Conservation (phyloP, 2,329 filamentous ascomycete species). For the Metarhizium album region DNA sequence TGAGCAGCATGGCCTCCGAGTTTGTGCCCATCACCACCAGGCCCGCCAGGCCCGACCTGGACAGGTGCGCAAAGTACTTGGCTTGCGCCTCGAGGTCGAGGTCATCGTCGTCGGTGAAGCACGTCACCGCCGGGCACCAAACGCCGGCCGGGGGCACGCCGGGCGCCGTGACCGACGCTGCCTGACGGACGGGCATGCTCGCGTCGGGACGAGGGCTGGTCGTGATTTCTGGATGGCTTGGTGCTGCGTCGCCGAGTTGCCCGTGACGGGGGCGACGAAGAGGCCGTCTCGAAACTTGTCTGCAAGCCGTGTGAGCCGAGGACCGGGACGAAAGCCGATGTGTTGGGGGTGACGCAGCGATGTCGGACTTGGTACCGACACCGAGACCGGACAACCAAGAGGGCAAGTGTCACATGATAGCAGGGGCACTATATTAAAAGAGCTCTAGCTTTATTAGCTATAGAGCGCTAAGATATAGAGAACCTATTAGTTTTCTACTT, state of each 20-base stretch:
- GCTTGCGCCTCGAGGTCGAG: constrained; percentile 36
- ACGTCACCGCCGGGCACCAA: constrained; percentile 43
- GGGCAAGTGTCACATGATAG: too few species aligned
- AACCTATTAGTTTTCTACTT: too few species aligned
- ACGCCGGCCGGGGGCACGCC: constrained; percentile 26
- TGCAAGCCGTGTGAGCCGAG: background rate
- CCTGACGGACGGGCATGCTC: background rate
- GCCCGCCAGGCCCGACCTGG: constrained; percentile 36
- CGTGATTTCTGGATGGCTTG: background rate
- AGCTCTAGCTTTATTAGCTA: too few species aligned
- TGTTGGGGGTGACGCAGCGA: background rate
- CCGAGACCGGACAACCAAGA: too few species aligned
- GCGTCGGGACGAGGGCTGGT: background rate
- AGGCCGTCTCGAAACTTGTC: too few species aligned
- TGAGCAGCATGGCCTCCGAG: constrained; percentile 45
- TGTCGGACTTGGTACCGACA: background rate
- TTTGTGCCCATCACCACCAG: constrained; percentile 45
- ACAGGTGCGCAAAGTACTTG: constrained; percentile 41
- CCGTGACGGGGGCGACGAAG: too few species aligned
- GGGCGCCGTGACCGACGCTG: background rate
- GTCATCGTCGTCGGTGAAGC: constrained; percentile 39
- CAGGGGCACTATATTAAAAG: too few species aligned
- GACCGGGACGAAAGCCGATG: background rate
- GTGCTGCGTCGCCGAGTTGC: too few species aligned
- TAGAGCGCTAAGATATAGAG: too few species aligned